These are phyloP conservation scores for Phialemonium atrogriseum DNA, from an alignment of 2,329 filamentous ascomycete species.

Conservation along the genomic window DNA sequence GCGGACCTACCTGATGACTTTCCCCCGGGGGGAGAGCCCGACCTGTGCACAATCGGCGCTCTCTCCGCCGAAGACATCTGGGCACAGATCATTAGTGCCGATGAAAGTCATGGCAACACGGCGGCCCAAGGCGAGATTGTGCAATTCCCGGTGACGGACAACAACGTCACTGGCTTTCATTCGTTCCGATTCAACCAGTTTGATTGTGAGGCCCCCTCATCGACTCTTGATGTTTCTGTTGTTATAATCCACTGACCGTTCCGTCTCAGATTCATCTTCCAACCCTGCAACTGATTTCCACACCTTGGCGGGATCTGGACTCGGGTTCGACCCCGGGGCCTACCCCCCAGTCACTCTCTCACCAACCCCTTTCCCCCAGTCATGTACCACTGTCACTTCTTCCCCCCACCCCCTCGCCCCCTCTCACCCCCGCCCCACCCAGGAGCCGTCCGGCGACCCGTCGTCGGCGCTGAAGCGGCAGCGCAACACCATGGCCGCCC, in stretches of 20 bases:
- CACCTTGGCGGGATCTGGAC: too few species aligned
- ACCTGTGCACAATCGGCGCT: constrained; percentile 1
- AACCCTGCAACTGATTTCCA: too few species aligned
- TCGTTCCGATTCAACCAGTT: too few species aligned
- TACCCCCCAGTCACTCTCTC: not conserved
- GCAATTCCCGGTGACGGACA: not conserved
- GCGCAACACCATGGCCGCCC: constrained; percentile 54
- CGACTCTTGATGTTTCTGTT: too few species aligned
- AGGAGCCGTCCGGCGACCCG: constrained; percentile 15
- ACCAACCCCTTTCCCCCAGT: not conserved
- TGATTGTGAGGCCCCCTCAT: too few species aligned
- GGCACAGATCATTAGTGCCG: not conserved
- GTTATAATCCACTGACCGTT: too few species aligned
- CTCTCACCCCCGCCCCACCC: constrained; percentile 5
- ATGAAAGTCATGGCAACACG: too few species aligned
- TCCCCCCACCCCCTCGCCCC: constrained; percentile 2
- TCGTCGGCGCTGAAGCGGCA: constrained; percentile 38
- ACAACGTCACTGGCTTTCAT: not conserved
- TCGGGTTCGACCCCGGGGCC: too few species aligned
- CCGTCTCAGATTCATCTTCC: too few species aligned
- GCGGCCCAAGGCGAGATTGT: too few species aligned
- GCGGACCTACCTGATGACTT: constrained; percentile 7
- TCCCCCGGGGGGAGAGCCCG: constrained; percentile 1
- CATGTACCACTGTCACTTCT: not conserved
- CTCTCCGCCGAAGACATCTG: not conserved